Conservation (phyloP, 1,139 yeast genomes). For the Nadsonia starkeyi-henricii region DNA sequence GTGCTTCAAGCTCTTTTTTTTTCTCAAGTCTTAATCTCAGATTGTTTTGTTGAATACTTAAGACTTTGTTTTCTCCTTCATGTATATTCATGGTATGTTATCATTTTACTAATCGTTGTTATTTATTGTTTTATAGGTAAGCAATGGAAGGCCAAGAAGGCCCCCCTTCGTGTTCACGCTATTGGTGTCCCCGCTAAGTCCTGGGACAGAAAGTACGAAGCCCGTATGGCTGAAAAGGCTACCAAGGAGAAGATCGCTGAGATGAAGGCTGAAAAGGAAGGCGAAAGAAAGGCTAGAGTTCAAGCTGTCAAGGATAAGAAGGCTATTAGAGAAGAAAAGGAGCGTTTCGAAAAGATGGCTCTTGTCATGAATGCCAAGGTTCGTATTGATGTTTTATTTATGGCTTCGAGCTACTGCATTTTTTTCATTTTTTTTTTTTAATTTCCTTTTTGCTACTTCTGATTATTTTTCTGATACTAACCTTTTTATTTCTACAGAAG, state of each 20-base stretch:
- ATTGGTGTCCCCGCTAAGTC: constrained; percentile 18
- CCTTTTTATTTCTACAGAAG: constrained; percentile 8
- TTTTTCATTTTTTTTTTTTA: not conserved
- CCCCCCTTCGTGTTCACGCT: constrained; percentile 19
- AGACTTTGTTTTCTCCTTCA: too few species aligned
- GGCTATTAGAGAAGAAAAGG: constrained; percentile 28
- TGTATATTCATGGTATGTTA: not conserved
- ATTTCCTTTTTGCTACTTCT: not conserved
- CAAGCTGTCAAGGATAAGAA: constrained; percentile 23
- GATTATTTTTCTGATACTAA: not conserved
- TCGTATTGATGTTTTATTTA: constrained; percentile 7
- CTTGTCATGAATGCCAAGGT: constrained; percentile 27
- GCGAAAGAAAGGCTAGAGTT: constrained; percentile 18
- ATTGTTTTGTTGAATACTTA: too few species aligned
- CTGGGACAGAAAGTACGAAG: constrained; percentile 24
- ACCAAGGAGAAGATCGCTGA: constrained; percentile 24
- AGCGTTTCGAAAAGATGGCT: constrained; percentile 27
- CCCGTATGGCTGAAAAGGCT: constrained; percentile 17
- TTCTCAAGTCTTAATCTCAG: too few species aligned
- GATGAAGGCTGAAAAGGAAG: constrained; percentile 25
- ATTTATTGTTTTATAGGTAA: constrained; percentile 12
- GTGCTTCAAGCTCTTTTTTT: too few species aligned
- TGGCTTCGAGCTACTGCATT: not conserved
- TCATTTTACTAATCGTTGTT: not conserved
- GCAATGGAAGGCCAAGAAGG: constrained; percentile 25